Percentiles rank a stretch among this genome's conserved stretches.
Evolutionary conservation across 495 filamentous ascomycete species (phyloP).

Genomic region (Zalerion maritima): DNA sequence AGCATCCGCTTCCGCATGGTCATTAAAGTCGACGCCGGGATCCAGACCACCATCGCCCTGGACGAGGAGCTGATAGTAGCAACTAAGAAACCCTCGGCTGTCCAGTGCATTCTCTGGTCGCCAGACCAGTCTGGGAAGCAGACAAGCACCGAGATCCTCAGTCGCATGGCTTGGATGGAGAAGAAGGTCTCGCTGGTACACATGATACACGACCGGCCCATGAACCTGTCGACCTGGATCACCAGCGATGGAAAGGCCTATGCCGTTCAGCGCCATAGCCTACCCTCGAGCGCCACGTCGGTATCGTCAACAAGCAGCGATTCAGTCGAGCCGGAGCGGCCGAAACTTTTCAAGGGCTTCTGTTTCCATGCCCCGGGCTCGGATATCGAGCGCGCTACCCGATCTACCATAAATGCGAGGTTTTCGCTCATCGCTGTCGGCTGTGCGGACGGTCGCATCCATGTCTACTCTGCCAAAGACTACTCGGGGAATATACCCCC

Average conservation of each 20-base stretch:
- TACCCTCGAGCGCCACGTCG: constrained; percentile 10
- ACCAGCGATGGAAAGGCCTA: constrained; percentile 83
- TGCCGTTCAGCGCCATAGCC: constrained; percentile 62
- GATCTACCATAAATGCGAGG: constrained; percentile 76
- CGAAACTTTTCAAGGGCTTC: constrained; percentile 74
- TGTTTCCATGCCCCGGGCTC: constrained; percentile 68
- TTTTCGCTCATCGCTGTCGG: constrained; percentile 87
- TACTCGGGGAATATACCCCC: constrained; percentile 85
- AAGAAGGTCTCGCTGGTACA: constrained; percentile 63
- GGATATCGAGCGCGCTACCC: constrained; percentile 45
- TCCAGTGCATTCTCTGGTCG: constrained; percentile 93
- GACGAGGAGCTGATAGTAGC: constrained; percentile 91
- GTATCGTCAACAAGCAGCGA: constrained; percentile 7
- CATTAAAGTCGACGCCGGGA: constrained; percentile 94
- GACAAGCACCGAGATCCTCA: constrained; percentile 81
- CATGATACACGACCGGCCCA: constrained; percentile 93
- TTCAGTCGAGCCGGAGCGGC: constrained; percentile 23
- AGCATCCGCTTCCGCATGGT: constrained; percentile 92
- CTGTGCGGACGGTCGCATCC: constrained; percentile 64
- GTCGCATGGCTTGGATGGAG: constrained; percentile 67
- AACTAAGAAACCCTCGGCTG: constrained; percentile 80
- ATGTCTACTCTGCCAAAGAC: constrained; percentile 80
- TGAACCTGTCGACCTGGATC: constrained; percentile 93
- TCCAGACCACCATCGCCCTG: constrained; percentile 70
- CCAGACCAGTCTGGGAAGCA: constrained; percentile 68